A percentile compares a stretch with the other conserved stretches of the same genome.
Evolutionary conservation across 2,329 filamentous ascomycete genomes (phyloP).

Genomic region (Fusarium sp.): DNA sequence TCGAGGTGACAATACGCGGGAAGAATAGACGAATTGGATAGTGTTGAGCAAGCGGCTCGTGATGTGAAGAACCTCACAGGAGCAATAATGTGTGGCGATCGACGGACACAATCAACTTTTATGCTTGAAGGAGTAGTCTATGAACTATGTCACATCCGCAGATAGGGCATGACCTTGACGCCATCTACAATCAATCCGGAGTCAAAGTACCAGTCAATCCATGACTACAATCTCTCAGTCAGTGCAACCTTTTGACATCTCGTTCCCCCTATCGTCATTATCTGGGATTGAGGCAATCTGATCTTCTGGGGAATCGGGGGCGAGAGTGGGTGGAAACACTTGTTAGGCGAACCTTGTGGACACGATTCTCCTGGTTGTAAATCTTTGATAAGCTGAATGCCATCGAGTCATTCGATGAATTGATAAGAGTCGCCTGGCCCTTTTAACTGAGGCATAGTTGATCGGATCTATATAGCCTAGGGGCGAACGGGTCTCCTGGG

Average conservation of each 20-base stretch:
- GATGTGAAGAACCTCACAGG: background rate
- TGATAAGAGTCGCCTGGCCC: conserved; percentile 13
- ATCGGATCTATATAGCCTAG: background rate
- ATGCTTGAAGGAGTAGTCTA: background rate
- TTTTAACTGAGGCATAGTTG: conserved; percentile 11
- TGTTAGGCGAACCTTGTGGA: no score
- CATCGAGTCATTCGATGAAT: background rate
- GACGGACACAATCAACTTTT: conserved; percentile 2
- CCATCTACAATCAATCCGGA: background rate
- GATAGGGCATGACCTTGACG: background rate
- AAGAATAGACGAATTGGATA: background rate
- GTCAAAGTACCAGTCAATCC: conserved; percentile 1
- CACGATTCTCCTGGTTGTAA: background rate
- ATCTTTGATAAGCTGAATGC: background rate
- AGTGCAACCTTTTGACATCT: background rate
- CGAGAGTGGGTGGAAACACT: background rate
- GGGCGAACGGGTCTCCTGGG: background rate
- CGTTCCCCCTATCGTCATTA: conserved; percentile 11
- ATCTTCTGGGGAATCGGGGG: conserved; percentile 18
- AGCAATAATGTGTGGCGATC: background rate
- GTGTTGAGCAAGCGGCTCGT: background rate
- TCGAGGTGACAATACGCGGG: background rate
- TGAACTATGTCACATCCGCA: background rate
- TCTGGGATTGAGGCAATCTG: conserved; percentile 14
- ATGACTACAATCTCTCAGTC: conserved; percentile 9